Evolutionary conservation across 306 rosid species (phyloP).

Genomic region (Ceratonia siliqua): DNA sequence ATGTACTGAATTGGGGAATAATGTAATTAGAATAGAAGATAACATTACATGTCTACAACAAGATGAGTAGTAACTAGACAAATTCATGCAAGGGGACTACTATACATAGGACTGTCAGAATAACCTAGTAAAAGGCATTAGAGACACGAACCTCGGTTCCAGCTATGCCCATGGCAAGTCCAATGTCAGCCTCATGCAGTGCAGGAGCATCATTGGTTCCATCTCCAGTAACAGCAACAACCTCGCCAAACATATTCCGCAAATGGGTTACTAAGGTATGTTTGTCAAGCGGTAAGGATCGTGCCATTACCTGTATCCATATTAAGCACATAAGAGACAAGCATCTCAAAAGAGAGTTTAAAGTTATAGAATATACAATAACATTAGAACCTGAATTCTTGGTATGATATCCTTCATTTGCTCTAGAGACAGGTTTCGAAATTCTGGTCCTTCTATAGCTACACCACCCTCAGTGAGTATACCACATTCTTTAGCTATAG

Average conservation of each 20-base stretch:
- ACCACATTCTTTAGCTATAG: constrained; percentile 97
- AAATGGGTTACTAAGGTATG: constrained; percentile 70
- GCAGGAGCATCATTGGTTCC: constrained; percentile 99
- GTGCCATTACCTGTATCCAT: constrained; percentile 87
- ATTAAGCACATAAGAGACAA: constrained; percentile 32
- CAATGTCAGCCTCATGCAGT: constrained; percentile 89
- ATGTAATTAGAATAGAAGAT: constrained; percentile 13
- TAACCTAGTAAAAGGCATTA: neutral
- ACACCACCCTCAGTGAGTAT: constrained; percentile 74
- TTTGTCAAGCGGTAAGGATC: constrained; percentile 85
- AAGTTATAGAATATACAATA: constrained; percentile 18
- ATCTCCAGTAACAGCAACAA: constrained; percentile 96
- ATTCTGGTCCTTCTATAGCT: constrained; percentile 76
- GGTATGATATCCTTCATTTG: constrained; percentile 73
- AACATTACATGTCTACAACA: neutral
- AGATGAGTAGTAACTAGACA: neutral
- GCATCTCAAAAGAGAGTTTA: constrained; percentile 19
- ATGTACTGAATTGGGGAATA: neutral
- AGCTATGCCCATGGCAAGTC: constrained; percentile 99
- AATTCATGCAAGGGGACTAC: neutral
- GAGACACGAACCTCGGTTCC: constrained; percentile 82
- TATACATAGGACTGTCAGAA: neutral
- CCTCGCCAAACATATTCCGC: constrained; percentile 72
- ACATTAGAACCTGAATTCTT: constrained; percentile 71
- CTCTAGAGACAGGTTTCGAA: constrained; percentile 60